phyloP scores from a whole-genome alignment of 2,329 filamentous ascomycete species.

The Xylaria sp. region DNA sequence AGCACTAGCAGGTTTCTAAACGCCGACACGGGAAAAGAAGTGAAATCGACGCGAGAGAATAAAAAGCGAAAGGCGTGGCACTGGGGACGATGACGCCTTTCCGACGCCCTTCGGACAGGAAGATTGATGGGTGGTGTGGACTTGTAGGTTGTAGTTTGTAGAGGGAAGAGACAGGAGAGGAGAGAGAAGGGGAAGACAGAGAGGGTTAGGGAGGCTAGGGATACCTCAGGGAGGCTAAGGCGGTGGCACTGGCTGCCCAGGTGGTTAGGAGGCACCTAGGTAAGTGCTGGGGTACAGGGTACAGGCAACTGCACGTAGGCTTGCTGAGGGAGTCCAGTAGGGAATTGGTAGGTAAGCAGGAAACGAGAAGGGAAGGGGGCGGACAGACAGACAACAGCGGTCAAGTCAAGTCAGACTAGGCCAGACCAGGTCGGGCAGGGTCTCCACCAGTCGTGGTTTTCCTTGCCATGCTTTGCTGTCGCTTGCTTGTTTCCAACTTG shows the following conservation, averaged over 20 bases:
- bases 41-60: slow-evolving; percentile 1
- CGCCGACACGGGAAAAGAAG: neutral
- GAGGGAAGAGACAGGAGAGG: slow-evolving; percentile 38
- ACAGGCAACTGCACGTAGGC: neutral
- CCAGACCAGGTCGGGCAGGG: slow-evolving; percentile 11
- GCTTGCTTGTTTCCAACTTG: slow-evolving; percentile 1
- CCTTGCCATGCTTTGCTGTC: slow-evolving; percentile 27
- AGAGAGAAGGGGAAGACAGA: slow-evolving; percentile 38
- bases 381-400: slow-evolving; percentile 35
- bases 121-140: slow-evolving; percentile 35
- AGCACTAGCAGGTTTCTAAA: slow-evolving; percentile 16
- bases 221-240: neutral
- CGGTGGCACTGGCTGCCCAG: slow-evolving; percentile 15
- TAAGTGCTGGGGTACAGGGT: neutral
- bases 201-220: slow-evolving; percentile 28
- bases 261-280: slow-evolving; percentile 3
- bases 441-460: slow-evolving; percentile 26
- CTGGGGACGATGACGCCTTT: slow-evolving; percentile 39
- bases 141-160: slow-evolving; percentile 39
- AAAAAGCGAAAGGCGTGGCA: slow-evolving; percentile 30
- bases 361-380: neutral
- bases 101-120: slow-evolving; percentile 22
- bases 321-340: neutral
- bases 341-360: slow-evolving; percentile 4
- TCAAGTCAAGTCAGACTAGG: slow-evolving; percentile 21